Percentiles rank a stretch among this genome's conserved stretches.
These are phyloP conservation scores for Talaromyces rugulosus DNA, from an alignment of 2,329 filamentous ascomycete species.

Conservation along the genomic window DNA sequence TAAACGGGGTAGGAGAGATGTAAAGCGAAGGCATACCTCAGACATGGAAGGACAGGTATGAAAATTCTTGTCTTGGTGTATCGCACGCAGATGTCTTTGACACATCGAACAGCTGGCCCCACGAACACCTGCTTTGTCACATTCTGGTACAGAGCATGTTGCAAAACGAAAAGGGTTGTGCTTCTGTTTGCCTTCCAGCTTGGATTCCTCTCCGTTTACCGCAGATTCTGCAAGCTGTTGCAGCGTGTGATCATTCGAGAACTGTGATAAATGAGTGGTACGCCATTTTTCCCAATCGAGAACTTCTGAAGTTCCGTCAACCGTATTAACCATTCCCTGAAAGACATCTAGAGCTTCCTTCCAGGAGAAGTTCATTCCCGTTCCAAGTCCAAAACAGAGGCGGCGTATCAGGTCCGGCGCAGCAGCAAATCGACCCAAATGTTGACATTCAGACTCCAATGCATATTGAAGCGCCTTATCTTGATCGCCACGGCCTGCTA, in stretches of 20 bases:
- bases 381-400: slow-evolving; percentile 8
- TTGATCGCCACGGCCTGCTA: neutral
- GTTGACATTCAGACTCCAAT: neutral
- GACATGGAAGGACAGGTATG: slow-evolving; percentile 3
- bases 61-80: slow-evolving; percentile 3
- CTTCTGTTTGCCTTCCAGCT: neutral
- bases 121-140: slow-evolving; percentile 4
- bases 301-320: neutral
- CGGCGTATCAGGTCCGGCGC: slow-evolving; percentile 10
- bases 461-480: neutral
- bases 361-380: slow-evolving; percentile 1
- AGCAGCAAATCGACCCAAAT: neutral
- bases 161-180: neutral
- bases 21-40: neutral
- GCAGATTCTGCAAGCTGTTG: neutral
- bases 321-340: slow-evolving; percentile 6
- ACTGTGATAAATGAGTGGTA: slow-evolving; percentile 4
- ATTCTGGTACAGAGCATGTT: slow-evolving; percentile 9
- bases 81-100: slow-evolving; percentile 7
- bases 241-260: neutral
- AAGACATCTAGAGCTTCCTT: slow-evolving; percentile 4
- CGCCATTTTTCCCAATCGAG: slow-evolving; percentile 5
- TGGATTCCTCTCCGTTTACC: neutral
- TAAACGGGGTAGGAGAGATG: neutral
- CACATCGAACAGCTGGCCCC: slow-evolving; percentile 8